Evolutionary conservation across 805 yeast species (phyloP), one percentile per base, ranked within the genome.

Genomic region (Kuraishia borneana): DNA sequence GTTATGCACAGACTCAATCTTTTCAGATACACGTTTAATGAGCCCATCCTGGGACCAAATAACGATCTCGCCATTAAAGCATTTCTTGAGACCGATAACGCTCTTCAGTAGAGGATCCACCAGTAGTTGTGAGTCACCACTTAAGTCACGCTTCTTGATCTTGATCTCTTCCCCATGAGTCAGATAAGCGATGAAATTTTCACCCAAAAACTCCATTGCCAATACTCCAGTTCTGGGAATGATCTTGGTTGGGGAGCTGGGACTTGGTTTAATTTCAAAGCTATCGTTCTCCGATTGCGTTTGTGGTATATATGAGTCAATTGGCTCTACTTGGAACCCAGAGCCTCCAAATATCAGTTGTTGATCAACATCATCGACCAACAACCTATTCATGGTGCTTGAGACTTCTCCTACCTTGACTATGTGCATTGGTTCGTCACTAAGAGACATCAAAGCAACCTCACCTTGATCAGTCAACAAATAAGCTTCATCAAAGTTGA

Each of bases 11-110:
- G 32, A 5, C 29, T 30, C 35, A 38, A 39, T 23, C 22, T 36
- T 31, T 14, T 37, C 30, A 23, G 38, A 8, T 17, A 64, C 37
- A 17, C 35, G 42, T 33, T 62, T 64, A 9, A 68, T 42, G 0
- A 38, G 37, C 1, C 76, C 77, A 21, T 46, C 48, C 27, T 54
- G 58, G 0, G 75, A 67, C 62, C 63, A 70, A 10, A 58, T 43
- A 0, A 68, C 26, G 3, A 63, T 32, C 4, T 57, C 52, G 1
- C 48, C 54, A 33, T 50, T 53, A 19, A 20, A 37, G 18, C 63
- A 48, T 7, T 44, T 39, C 39, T 64, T 68, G 8, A 61, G 42
- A 0, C 72, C 74, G 21, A 50, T 48, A 5, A 68, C 44, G 29
- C 58, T 48, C 18, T 56, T 59, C 2, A 61, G 43, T 18, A 69